Percentiles rank a stretch among this genome's conserved stretches.
Evolutionary conservation across 2,329 filamentous ascomycete genomes (phyloP).

Genomic region (Ophiognomonia clavigignenti-juglandacearum): DNA sequence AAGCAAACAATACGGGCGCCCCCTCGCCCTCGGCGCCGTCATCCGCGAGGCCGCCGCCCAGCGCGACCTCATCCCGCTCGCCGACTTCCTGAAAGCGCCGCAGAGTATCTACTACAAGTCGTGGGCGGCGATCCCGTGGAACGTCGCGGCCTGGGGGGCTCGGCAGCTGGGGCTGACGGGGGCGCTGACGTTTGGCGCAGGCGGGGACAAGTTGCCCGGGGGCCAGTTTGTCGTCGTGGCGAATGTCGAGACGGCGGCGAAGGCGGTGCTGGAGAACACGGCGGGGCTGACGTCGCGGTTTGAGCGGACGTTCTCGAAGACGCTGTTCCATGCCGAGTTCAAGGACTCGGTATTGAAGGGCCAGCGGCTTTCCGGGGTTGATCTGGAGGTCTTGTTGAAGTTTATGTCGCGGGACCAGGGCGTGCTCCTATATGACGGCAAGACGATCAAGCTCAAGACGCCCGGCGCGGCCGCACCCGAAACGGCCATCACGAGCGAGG

Average conservation of each 20-base stretch:
- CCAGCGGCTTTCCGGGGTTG: slow-evolving; percentile 51
- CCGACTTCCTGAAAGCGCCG: slow-evolving; percentile 59
- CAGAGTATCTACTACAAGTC: slow-evolving; percentile 68
- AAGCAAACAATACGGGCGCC: slow-evolving; percentile 72
- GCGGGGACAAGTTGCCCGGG: slow-evolving; percentile 51
- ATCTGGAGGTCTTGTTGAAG: slow-evolving; percentile 65
- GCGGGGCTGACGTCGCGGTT: slow-evolving; percentile 44
- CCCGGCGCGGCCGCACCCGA: slow-evolving; percentile 39
- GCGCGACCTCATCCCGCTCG: slow-evolving; percentile 64
- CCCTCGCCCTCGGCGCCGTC: slow-evolving; percentile 74
- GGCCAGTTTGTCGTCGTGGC: slow-evolving; percentile 62
- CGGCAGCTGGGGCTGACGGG: slow-evolving; percentile 62
- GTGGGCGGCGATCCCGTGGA: slow-evolving; percentile 67
- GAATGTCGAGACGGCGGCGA: slow-evolving; percentile 56
- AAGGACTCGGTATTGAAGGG: slow-evolving; percentile 44
- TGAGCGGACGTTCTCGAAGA: slow-evolving; percentile 63
- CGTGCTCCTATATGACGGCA: slow-evolving; percentile 53
- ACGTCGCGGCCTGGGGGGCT: slow-evolving; percentile 70
- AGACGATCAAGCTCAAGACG: slow-evolving; percentile 69
- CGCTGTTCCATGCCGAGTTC: slow-evolving; percentile 59
- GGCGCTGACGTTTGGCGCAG: slow-evolving; percentile 28
- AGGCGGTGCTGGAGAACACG: slow-evolving; percentile 44
- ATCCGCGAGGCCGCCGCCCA: slow-evolving; percentile 67
- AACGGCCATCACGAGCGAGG: slow-evolving; percentile 64
- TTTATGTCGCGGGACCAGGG: slow-evolving; percentile 66